These are phyloP conservation scores for Xylaria sp. DNA, from an alignment of 2,329 filamentous ascomycete species.

Conservation along the genomic window DNA sequence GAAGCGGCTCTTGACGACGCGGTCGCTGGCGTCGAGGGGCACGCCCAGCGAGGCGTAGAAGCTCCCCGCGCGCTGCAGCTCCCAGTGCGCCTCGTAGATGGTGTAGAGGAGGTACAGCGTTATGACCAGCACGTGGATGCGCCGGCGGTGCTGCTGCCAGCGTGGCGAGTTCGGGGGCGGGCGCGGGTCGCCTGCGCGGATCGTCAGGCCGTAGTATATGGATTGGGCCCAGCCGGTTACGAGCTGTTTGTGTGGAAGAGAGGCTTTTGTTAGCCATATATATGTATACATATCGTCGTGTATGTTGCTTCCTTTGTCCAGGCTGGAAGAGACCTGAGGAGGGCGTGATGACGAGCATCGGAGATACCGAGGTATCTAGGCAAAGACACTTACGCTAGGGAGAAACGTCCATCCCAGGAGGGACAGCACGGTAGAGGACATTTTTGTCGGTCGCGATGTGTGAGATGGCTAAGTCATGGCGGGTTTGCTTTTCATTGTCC, in stretches of 20 bases:
- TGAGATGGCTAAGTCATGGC: conserved; percentile 39
- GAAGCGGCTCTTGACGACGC: conserved; percentile 85
- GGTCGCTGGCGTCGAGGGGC: conserved; percentile 74
- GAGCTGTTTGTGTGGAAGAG: conserved; percentile 62
- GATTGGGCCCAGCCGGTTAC: conserved; percentile 81
- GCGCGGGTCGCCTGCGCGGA: conserved; percentile 87
- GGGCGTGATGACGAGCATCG: no score
- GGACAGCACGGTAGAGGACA: conserved; percentile 62
- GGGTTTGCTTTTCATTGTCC: not conserved
- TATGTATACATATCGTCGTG: not conserved
- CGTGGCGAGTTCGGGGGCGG: conserved; percentile 76
- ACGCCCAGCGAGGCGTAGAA: conserved; percentile 85
- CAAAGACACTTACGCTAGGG: conserved; percentile 57
- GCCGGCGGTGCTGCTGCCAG: conserved; percentile 78
- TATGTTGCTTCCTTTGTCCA: not conserved
- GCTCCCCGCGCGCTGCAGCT: conserved; percentile 75
- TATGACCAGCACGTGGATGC: conserved; percentile 86
- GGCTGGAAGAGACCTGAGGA: not conserved
- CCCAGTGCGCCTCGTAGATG: conserved; percentile 89
- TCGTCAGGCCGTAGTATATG: conserved; percentile 87
- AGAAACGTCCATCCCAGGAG: conserved; percentile 68
- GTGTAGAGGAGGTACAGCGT: conserved; percentile 88
- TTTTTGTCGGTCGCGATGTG: conserved; percentile 42
- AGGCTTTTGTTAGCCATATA: conserved; percentile 1
- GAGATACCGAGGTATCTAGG: not conserved